Evolutionary conservation across 345 rosid species (phyloP).

Genomic region (Pugionium dolabratum): DNA sequence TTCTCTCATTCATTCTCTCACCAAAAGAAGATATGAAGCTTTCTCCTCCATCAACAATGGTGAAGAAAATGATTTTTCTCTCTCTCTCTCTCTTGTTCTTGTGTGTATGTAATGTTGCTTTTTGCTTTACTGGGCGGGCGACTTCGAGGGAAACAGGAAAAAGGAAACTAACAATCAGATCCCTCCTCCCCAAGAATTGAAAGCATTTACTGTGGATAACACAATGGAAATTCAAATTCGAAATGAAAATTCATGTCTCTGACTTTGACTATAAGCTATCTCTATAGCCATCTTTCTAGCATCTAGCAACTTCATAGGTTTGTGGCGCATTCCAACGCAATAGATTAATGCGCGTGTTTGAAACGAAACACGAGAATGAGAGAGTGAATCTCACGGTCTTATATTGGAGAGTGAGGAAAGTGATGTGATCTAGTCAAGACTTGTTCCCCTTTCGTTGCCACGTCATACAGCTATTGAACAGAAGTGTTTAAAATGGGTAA

Average conservation of each 20-base stretch:
- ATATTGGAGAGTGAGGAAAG: slow-evolving; percentile 8
- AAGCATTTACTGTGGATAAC: slow-evolving; percentile 40
- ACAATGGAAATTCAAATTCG: slow-evolving; percentile 30
- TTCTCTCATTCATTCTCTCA: slow-evolving; percentile 13
- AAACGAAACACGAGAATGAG: slow-evolving; percentile 22
- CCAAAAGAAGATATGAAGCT: slow-evolving; percentile 12
- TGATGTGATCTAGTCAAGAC: slow-evolving; percentile 32
- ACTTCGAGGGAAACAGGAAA: slow-evolving; percentile 36
- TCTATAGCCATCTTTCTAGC: slow-evolving; percentile 32
- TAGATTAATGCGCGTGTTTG: slow-evolving; percentile 28
- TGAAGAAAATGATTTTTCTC: slow-evolving; percentile 15
- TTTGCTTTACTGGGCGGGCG: slow-evolving; percentile 39
- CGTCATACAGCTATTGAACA: slow-evolving; percentile 26
- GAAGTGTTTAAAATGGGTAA: too few relatives aligned
- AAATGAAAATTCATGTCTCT: slow-evolving; percentile 22
- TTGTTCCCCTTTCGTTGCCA: slow-evolving; percentile 34
- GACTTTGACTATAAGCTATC: slow-evolving; percentile 33
- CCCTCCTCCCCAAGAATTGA: slow-evolving; percentile 17
- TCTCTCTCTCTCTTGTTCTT: slow-evolving; percentile 21
- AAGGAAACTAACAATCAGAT: slow-evolving; percentile 33
- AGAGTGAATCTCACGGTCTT: slow-evolving; percentile 16
- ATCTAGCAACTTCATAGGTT: slow-evolving; percentile 28
- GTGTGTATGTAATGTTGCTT: slow-evolving; percentile 27
- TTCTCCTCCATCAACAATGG: slow-evolving; percentile 36
- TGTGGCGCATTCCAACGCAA: not conserved